phyloP scores from a whole-genome alignment of 345 rosid species.

The Carallia pectinifolia region DNA sequence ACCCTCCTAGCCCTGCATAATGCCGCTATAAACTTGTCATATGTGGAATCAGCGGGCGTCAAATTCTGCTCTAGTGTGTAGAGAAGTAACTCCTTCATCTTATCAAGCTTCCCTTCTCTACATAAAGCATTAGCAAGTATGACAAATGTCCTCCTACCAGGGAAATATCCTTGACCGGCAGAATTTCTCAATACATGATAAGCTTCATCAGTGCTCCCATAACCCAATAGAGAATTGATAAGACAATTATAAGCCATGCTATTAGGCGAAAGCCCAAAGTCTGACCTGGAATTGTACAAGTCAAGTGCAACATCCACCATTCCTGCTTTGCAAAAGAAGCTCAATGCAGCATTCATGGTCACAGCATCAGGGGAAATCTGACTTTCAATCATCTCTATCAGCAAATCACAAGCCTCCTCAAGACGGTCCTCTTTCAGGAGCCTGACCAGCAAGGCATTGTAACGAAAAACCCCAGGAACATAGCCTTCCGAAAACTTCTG shows the following conservation, averaged over 20 bases:
- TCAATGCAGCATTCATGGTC: constrained; percentile 63
- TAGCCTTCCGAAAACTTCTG: constrained; percentile 48
- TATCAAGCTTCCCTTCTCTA: constrained; percentile 57
- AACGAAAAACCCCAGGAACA: constrained; percentile 55
- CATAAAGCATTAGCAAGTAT: constrained; percentile 62
- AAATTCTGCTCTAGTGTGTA: constrained; percentile 43
- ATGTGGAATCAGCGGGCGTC: constrained; percentile 36
- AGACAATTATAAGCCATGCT: constrained; percentile 58
- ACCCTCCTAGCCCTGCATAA: constrained; percentile 54
- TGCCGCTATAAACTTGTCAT: constrained; percentile 51
- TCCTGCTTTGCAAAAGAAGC: constrained; percentile 87
- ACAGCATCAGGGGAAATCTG: constrained; percentile 49
- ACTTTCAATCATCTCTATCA: constrained; percentile 64
- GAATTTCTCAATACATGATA: constrained; percentile 49
- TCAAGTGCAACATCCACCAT: constrained; percentile 71
- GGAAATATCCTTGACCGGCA: constrained; percentile 54
- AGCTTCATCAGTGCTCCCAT: constrained; percentile 53
- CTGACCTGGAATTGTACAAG: constrained; percentile 57
- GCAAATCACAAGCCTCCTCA: constrained; percentile 54
- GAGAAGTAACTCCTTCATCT: constrained; percentile 55
- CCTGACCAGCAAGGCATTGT: constrained; percentile 51
- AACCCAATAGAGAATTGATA: constrained; percentile 55
- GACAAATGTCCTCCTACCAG: constrained; percentile 47
- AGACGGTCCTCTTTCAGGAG: constrained; percentile 60
- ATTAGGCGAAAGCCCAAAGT: constrained; percentile 51